Percentiles rank a stretch among this genome's conserved stretches.
Conservation (phyloP, 2,329 filamentous ascomycete species). For the Fusarium aywerte region DNA sequence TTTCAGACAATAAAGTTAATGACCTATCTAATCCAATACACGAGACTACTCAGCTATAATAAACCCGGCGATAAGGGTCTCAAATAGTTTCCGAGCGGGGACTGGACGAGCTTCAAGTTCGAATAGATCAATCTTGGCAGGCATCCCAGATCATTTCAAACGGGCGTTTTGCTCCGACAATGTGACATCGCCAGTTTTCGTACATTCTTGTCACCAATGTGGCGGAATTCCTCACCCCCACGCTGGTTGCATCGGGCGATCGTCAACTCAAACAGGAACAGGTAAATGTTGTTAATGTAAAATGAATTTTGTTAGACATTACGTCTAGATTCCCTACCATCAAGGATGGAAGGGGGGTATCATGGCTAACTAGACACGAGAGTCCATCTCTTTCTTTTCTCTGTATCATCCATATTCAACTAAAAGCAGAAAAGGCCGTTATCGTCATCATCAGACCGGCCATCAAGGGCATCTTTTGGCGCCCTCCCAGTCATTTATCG, state of each 20-base stretch:
- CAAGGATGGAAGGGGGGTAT: constrained; percentile 21
- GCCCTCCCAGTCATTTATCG: constrained; percentile 25
- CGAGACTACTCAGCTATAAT: too few relatives aligned
- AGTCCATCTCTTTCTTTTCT: constrained; percentile 36
- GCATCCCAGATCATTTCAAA: constrained; percentile 15
- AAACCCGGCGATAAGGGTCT: too few relatives aligned
- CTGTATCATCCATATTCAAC: constrained; percentile 31
- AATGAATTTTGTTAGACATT: constrained; percentile 40
- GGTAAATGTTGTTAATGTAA: not conserved
- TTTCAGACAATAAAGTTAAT: too few relatives aligned
- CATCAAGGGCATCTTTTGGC: constrained; percentile 21
- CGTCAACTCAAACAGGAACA: not conserved
- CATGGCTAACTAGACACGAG: constrained; percentile 29
- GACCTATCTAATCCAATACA: too few relatives aligned
- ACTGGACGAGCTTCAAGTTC: too few relatives aligned
- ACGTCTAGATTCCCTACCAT: constrained; percentile 33
- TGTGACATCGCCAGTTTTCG: not conserved
- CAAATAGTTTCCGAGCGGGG: too few relatives aligned
- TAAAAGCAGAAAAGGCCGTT: constrained; percentile 33
- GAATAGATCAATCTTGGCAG: too few relatives aligned
- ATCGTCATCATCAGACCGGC: constrained; percentile 39
- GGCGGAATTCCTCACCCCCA: not conserved
- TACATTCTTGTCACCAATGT: not conserved
- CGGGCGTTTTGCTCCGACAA: not conserved
- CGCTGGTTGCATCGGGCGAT: not conserved